Evolutionary conservation across 805 yeast species (phyloP).

Genomic region (Schwanniomyces occidentalis): DNA sequence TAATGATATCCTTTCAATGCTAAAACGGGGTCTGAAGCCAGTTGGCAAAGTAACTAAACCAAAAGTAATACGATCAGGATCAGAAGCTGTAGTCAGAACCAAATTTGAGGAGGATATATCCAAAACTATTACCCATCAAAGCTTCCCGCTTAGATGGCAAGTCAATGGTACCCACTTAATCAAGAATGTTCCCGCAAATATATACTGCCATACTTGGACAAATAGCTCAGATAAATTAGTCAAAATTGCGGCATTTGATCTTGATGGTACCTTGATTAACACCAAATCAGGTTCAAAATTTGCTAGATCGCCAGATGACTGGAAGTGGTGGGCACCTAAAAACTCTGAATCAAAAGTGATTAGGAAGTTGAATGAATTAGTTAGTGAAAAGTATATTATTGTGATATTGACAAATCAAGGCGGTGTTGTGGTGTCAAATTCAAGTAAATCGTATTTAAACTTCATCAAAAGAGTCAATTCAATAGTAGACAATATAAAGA

Average conservation of each 20-base stretch:
- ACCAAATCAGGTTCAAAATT: slow-evolving; percentile 66
- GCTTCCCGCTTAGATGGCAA: slow-evolving; percentile 17
- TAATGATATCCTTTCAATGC: slow-evolving; percentile 13
- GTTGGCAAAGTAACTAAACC: slow-evolving; percentile 5
- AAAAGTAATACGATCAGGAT: not conserved
- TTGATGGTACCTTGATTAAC: slow-evolving; percentile 75
- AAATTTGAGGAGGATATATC: not conserved
- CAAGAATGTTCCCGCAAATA: slow-evolving; percentile 35
- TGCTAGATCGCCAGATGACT: slow-evolving; percentile 62
- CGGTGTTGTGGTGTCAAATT: slow-evolving; percentile 46
- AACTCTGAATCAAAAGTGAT: slow-evolving; percentile 17
- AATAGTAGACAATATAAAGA: slow-evolving; percentile 32
- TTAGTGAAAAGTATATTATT: slow-evolving; percentile 34
- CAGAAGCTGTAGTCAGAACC: not conserved
- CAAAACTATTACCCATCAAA: not conserved
- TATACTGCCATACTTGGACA: slow-evolving; percentile 2
- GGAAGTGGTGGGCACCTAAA: slow-evolving; percentile 52
- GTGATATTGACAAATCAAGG: slow-evolving; percentile 90
- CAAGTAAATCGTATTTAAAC: slow-evolving; percentile 34
- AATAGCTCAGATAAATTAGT: slow-evolving; percentile 13
- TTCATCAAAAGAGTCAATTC: slow-evolving; percentile 44
- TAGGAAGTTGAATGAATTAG: slow-evolving; percentile 21
- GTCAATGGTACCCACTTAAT: slow-evolving; percentile 45
- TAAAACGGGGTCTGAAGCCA: slow-evolving; percentile 7
- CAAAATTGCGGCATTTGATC: slow-evolving; percentile 73